A percentile compares a stretch with the other conserved stretches of the same genome.
These are phyloP conservation scores for Clonostachys sp. DNA, from an alignment of 2,329 filamentous ascomycete species.

Conservation along the genomic window DNA sequence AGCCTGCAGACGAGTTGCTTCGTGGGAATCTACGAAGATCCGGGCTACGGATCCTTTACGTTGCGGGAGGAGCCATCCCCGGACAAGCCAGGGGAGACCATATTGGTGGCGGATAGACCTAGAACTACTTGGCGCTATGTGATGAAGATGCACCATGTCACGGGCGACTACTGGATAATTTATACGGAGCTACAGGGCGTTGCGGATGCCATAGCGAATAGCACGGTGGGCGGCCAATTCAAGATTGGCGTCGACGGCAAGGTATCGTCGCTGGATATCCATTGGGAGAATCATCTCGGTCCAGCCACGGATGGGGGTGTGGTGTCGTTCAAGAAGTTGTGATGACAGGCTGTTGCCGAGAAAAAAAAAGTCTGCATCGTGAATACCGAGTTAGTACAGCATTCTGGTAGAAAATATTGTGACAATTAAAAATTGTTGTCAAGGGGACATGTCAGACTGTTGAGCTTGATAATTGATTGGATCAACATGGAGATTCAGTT, in stretches of 20 bases:
- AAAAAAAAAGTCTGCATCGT: background rate
- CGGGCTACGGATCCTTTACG: conserved; percentile 26
- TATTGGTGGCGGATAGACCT: conserved; percentile 13
- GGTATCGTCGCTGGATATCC: background rate
- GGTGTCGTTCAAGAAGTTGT: conserved; percentile 1
- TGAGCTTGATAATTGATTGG: conserved; percentile 56
- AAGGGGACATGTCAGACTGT: conserved; percentile 46
- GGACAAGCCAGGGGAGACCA: conserved; percentile 4
- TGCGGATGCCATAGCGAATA: background rate
- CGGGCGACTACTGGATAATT: conserved; percentile 17
- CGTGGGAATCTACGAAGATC: conserved; percentile 36
- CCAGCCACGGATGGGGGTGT: background rate
- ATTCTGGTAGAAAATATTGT: conserved; percentile 3
- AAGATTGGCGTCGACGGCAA: conserved; percentile 1
- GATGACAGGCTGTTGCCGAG: background rate
- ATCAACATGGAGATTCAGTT: conserved; percentile 59
- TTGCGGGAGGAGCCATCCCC: conserved; percentile 9
- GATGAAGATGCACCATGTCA: conserved; percentile 16
- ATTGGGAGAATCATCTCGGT: background rate
- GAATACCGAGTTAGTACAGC: background rate
- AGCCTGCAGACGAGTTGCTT: conserved; percentile 24
- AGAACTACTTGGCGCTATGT: conserved; percentile 14
- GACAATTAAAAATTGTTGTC: background rate
- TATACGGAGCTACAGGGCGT: conserved; percentile 5
- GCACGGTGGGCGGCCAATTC: background rate